Evolutionary conservation across 1,284 basidiomycete species (phyloP), one percentile per base, ranked within the genome.

Genomic region (Melampsora occidentalis): DNA sequence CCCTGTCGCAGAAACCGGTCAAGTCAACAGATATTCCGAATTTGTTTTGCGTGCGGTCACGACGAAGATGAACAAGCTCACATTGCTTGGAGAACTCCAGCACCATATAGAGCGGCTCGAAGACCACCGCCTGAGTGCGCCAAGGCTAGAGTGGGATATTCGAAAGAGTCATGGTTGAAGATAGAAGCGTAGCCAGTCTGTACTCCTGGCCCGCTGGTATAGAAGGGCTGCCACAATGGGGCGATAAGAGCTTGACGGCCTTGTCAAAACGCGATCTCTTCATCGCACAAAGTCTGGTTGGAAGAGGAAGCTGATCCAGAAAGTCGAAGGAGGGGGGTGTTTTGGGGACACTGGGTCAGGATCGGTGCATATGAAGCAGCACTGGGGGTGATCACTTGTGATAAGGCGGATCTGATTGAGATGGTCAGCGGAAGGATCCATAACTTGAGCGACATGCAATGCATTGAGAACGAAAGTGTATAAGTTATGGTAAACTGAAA

Each of bases 71-170:
- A 20, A 5, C 14, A 20, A 25, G 39, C 71, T 73, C 63, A 67
- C 71, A 73, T 49, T 5, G 71, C 64, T 39, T 73, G 64, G 16
- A 73, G 39, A 4, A 73, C 71, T 57, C 49, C 71, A 20, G 71
- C 71, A 14, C 63, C 71, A 67, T 66, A 73, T 49, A 73, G 61
- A 9, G 33, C 48, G 10, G 71, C 49, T 10, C 71, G 71, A 57
- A 51, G 42, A 10, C 71, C 71, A 18, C 71, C 71, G 7, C 71
- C 71, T 31, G 71, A 73, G 48, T 67, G 49, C 1, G 71, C 71
- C 14, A 73, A 66, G 20, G 42, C 71, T 31, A 73, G 33, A 46
- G 61, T 39, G 28, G 71, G 71, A 63, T 64, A 73, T 31, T 73
- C 53, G 10, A 6, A 42, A 12, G 65, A 51, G 14, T 59, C 53